Evolutionary conservation across 768 basidiomycete species (phyloP).

Genomic region (Suillus americanus): DNA sequence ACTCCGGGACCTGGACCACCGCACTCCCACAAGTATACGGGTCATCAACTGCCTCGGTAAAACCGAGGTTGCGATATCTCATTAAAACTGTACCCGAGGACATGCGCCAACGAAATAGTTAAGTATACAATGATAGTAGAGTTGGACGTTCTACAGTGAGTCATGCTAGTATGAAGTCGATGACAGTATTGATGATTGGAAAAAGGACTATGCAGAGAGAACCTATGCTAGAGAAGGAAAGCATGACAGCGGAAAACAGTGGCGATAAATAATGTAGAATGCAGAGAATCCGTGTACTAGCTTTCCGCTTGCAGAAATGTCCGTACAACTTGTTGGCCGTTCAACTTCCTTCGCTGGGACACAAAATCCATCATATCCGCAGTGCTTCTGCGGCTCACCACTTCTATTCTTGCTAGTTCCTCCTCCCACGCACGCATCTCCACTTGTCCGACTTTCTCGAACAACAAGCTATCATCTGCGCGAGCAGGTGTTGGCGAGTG

Average conservation of each 20-base stretch:
- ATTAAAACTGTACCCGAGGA: not conserved
- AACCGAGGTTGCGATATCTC: not conserved
- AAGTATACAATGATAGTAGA: slow-evolving; percentile 4
- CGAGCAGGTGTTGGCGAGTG: slow-evolving; percentile 15
- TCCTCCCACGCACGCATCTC: slow-evolving; percentile 74
- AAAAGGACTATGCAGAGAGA: not conserved
- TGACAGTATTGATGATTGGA: slow-evolving; percentile 5
- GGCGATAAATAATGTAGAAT: slow-evolving; percentile 1
- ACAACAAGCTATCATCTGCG: slow-evolving; percentile 17
- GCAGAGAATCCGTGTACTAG: slow-evolving; percentile 15
- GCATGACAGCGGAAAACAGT: not conserved
- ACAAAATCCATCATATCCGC: slow-evolving; percentile 36
- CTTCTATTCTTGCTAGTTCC: slow-evolving; percentile 72
- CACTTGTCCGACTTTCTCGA: slow-evolving; percentile 29
- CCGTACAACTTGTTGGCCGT: slow-evolving; percentile 23
- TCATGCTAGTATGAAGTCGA: slow-evolving; percentile 3
- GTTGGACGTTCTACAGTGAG: slow-evolving; percentile 5
- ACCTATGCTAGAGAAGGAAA: slow-evolving; percentile 1
- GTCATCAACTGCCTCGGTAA: not conserved
- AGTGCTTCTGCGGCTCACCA: slow-evolving; percentile 49
- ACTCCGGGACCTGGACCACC: not conserved
- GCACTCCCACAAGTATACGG: not conserved
- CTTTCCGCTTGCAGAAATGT: slow-evolving; percentile 23
- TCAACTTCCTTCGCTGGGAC: slow-evolving; percentile 27
- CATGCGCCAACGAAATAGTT: not conserved